These are phyloP conservation scores for Umbelopsis vinacea DNA, from an alignment of 192 early-diverging fungal genomes.

Conservation along the genomic window DNA sequence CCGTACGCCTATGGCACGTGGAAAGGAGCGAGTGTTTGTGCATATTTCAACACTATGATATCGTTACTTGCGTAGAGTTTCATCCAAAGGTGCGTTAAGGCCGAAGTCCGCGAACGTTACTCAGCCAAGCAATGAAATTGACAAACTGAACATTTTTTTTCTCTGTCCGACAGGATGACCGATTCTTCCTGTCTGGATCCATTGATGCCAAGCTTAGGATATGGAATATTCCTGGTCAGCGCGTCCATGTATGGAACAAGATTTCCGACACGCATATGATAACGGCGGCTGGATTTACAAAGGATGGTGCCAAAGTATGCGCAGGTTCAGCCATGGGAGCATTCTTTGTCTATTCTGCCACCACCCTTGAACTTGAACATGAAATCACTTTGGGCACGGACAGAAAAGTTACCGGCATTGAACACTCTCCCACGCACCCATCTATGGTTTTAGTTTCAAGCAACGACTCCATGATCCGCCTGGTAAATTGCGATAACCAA, in stretches of 20 bases:
- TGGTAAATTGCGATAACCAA: slow-evolving; percentile 77
- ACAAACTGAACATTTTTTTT: not conserved
- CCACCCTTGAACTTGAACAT: slow-evolving; percentile 72
- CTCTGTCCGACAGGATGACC: slow-evolving; percentile 30
- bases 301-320: slow-evolving; percentile 65
- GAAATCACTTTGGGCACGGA: slow-evolving; percentile 59
- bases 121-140: not conserved
- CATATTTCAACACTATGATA: slow-evolving; percentile 76
- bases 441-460: slow-evolving; percentile 67
- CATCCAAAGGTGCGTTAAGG: slow-evolving; percentile 58
- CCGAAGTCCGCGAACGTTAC: not conserved
- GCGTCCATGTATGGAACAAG: slow-evolving; percentile 74
- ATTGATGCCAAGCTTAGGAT: slow-evolving; percentile 75
- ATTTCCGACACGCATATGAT: slow-evolving; percentile 69
- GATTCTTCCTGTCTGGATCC: slow-evolving; percentile 64
- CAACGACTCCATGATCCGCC: slow-evolving; percentile 77
- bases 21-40: slow-evolving; percentile 73
- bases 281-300: slow-evolving; percentile 76
- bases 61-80: slow-evolving; percentile 79
- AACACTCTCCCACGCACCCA: slow-evolving; percentile 53
- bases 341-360: slow-evolving; percentile 79
- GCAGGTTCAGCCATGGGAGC: slow-evolving; percentile 77
- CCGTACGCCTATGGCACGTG: slow-evolving; percentile 84
- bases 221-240: slow-evolving; percentile 79
- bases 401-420: slow-evolving; percentile 82